These are phyloP conservation scores for Pyrus hybrid DNA, from an alignment of 331 rosid species.

Conservation along the genomic window DNA sequence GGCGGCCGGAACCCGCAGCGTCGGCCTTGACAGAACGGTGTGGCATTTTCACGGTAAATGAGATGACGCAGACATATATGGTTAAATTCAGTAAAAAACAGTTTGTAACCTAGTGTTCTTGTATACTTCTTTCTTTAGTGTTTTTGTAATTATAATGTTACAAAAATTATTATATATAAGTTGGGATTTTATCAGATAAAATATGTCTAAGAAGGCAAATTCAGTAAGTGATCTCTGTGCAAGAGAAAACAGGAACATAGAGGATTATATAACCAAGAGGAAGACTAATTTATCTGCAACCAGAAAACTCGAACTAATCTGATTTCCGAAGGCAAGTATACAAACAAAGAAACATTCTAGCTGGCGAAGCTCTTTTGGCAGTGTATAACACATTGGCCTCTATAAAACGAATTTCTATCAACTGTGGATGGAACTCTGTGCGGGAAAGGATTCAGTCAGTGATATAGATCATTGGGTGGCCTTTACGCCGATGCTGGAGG, in stretches of 20 bases:
- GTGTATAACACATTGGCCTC: not conserved
- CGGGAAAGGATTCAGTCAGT: not conserved
- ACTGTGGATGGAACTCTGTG: not conserved
- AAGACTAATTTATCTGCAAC: not conserved
- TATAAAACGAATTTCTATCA: not conserved
- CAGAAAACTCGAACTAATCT: not conserved
- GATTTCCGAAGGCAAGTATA: not conserved
- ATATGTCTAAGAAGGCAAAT: too few relatives aligned
- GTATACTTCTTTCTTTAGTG: not conserved
- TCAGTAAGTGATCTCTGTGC: not conserved
- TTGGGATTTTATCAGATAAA: too few relatives aligned
- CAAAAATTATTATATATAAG: too few relatives aligned
- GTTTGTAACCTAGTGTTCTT: not conserved
- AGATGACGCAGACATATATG: not conserved
- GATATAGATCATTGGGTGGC: not conserved
- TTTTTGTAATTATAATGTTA: not conserved
- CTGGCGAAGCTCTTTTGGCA: not conserved
- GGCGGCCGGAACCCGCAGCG: too few relatives aligned
- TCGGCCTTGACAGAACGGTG: too few relatives aligned
- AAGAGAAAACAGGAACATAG: not conserved
- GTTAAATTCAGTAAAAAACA: not conserved
- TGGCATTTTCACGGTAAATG: not conserved
- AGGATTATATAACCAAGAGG: not conserved
- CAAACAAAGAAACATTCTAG: not conserved
- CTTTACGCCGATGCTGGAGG: not conserved